These are phyloP conservation scores for Pterocarpus santalinus DNA, from an alignment of 306 rosid species.

Conservation along the genomic window DNA sequence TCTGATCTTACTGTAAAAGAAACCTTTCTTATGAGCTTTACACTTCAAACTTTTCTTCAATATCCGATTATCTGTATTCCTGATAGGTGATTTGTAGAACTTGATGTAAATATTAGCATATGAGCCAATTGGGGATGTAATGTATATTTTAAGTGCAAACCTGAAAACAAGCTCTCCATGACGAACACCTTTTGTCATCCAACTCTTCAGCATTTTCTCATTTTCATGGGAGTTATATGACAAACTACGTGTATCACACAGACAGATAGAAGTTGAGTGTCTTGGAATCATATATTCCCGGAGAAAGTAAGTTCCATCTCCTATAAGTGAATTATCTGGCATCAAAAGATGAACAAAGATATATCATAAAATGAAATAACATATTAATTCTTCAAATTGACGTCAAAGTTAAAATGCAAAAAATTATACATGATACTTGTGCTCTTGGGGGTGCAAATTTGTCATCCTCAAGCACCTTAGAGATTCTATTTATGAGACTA, in stretches of 20 bases:
- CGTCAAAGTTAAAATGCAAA: conserved; percentile 12
- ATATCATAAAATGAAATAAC: conserved; percentile 23
- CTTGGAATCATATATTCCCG: conserved; percentile 85
- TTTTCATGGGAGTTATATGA: conserved; percentile 54
- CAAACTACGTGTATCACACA: conserved; percentile 86
- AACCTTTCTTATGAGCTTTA: conserved; percentile 57
- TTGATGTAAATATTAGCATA: conserved; percentile 35
- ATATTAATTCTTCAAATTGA: conserved; percentile 31
- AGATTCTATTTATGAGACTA: conserved; percentile 86
- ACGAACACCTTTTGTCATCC: conserved; percentile 87
- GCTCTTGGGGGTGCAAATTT: conserved; percentile 74
- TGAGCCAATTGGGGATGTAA: conserved; percentile 34
- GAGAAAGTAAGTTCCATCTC: conserved; percentile 88
- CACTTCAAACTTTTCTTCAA: conserved; percentile 58
- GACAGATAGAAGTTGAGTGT: conserved; percentile 68
- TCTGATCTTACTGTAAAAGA: conserved; percentile 54
- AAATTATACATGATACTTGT: conserved; percentile 81
- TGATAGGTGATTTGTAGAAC: conserved; percentile 54
- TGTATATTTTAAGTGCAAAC: conserved; percentile 53
- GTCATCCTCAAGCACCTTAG: conserved; percentile 74
- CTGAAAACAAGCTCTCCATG: conserved; percentile 77
- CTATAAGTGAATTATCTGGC: conserved; percentile 69
- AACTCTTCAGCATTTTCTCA: conserved; percentile 64
- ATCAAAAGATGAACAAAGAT: conserved; percentile 43
- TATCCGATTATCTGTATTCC: conserved; percentile 65